phyloP scores from a whole-genome alignment of 306 rosid genomes.

The Urtica urens region DNA sequence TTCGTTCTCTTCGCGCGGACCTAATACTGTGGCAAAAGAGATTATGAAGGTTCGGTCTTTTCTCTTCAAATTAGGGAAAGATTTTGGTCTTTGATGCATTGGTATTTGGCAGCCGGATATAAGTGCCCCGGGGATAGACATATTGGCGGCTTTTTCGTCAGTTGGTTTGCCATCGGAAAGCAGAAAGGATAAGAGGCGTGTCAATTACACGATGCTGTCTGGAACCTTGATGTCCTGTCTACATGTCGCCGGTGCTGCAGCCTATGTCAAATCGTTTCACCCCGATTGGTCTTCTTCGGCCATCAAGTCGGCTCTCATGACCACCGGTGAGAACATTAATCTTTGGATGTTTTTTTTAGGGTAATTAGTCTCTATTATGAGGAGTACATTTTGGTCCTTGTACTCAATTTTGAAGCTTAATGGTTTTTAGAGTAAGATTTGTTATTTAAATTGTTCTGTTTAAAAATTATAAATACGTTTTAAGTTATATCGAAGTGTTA shows the following conservation, averaged over 20 bases:
- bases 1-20: slow-evolving; percentile 22
- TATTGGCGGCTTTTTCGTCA: slow-evolving; percentile 18
- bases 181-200: slow-evolving; percentile 5
- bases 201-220: slow-evolving; percentile 7
- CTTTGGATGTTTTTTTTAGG: no score
- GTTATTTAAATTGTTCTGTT: no score
- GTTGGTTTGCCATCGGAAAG: neutral
- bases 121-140: slow-evolving; percentile 20
- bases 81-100: neutral
- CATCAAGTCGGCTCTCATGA: slow-evolving; percentile 13
- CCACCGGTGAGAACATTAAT: slow-evolving; percentile 12
- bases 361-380: no score
- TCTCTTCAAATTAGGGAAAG: neutral
- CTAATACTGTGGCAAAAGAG: slow-evolving; percentile 7
- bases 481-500: no score
- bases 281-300: slow-evolving; percentile 19
- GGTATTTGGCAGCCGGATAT: slow-evolving; percentile 18
- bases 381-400: no score
- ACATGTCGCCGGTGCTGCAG: slow-evolving; percentile 24
- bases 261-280: slow-evolving; percentile 17
- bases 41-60: slow-evolving; percentile 15
- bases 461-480: no score
- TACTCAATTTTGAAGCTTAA: no score
- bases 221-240: slow-evolving; percentile 31
- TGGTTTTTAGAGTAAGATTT: no score